A percentile compares a stretch with the other conserved stretches of the same genome.
These are phyloP conservation scores for Sarcomyxa edulis DNA, from an alignment of 768 basidiomycete species.

Conservation along the genomic window DNA sequence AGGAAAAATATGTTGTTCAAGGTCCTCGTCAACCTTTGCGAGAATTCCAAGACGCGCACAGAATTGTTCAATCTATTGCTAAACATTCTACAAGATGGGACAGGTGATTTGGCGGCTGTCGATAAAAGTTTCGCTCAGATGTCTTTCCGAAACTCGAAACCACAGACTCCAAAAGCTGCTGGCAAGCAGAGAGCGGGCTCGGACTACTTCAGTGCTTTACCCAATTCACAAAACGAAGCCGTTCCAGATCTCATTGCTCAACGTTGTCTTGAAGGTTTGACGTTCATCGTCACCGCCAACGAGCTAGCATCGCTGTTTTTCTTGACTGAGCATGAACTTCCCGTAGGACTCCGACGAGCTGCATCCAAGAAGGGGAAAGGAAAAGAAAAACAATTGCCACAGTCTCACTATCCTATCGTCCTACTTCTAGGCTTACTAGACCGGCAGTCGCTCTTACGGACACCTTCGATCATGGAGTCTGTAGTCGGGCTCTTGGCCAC, in stretches of 20 bases:
- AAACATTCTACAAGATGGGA: constrained; percentile 92
- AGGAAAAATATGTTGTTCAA: constrained; percentile 83
- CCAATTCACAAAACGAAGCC: constrained; percentile 63
- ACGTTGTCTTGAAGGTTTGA: constrained; percentile 87
- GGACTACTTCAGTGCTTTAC: constrained; percentile 47
- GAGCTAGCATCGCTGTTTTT: constrained; percentile 87
- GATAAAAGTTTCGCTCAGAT: constrained; percentile 93
- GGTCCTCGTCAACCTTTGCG: constrained; percentile 91
- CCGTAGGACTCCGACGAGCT: constrained; percentile 65
- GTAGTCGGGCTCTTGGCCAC: constrained; percentile 84
- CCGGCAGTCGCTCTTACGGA: constrained; percentile 77
- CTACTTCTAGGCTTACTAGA: constrained; percentile 85
- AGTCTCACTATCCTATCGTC: constrained; percentile 88
- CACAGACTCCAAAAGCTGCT: constrained; percentile 48
- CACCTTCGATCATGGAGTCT: constrained; percentile 89
- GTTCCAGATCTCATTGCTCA: constrained; percentile 93
- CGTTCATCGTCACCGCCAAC: constrained; percentile 82
- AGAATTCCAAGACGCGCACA: constrained; percentile 85
- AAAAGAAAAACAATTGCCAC: constrained; percentile 80
- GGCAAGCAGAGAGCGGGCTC: constrained; percentile 65
- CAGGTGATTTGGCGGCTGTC: constrained; percentile 85
- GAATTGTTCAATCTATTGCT: constrained; percentile 93
- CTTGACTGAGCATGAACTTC: constrained; percentile 91
- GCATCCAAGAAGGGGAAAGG: constrained; percentile 88
- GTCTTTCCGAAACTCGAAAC: constrained; percentile 62